Percentiles rank a stretch among this genome's conserved stretches.
phyloP scores from a whole-genome alignment of 345 rosid genomes.

The Luvunga scandens region DNA sequence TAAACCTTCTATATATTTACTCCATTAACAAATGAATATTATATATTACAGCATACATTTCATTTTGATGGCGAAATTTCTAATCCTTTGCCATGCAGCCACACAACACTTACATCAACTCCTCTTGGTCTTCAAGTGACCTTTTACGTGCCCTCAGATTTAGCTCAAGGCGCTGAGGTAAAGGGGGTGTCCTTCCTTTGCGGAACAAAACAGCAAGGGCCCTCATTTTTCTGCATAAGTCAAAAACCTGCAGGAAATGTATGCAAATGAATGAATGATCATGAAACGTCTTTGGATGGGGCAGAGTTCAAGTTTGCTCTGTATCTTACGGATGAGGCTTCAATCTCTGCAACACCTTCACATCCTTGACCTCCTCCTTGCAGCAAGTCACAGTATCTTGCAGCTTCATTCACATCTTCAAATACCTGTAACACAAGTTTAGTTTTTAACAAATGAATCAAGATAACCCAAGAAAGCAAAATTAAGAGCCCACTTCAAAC shows the following conservation, averaged over 20 bases:
- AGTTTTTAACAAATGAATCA: neutral
- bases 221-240: conserved; percentile 82
- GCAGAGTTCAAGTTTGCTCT: neutral
- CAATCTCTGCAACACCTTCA: conserved; percentile 94
- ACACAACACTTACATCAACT: conserved; percentile 19
- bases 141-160: conserved; percentile 84
- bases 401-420: conserved; percentile 91
- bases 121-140: conserved; percentile 81
- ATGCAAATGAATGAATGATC: conserved; percentile 9
- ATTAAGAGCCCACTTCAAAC: neutral
- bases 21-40: neutral
- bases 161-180: conserved; percentile 81
- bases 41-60: neutral
- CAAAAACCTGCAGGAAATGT: conserved; percentile 61
- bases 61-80: neutral
- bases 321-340: conserved; percentile 82
- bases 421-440: conserved; percentile 54
- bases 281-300: neutral
- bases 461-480: neutral
- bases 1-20: neutral
- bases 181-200: conserved; percentile 80
- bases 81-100: neutral
- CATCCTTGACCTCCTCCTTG: conserved; percentile 97
- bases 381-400: conserved; percentile 76
- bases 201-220: conserved; percentile 82